A percentile compares a stretch with the other conserved stretches of the same genome.
phyloP scores from a whole-genome alignment of 352 stramenopile genomes.

The Globisporangium rhizosaccharum region DNA sequence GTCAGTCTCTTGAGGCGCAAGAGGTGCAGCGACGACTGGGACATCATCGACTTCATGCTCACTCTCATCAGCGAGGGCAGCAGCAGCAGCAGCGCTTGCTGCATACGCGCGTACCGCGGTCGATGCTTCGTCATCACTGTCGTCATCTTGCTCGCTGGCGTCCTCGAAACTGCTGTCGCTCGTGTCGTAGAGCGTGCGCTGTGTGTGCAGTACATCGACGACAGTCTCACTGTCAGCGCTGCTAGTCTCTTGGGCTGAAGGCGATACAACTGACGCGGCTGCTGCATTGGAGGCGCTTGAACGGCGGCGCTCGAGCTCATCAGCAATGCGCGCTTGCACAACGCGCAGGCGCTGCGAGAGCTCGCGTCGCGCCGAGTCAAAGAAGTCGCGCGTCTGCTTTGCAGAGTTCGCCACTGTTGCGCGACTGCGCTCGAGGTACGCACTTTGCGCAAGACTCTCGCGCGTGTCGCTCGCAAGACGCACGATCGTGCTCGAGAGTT shows the following conservation, averaged over 20 bases:
- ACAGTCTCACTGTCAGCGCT: not conserved
- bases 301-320: slow-evolving; percentile 51
- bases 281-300: slow-evolving; percentile 10
- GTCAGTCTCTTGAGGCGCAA: not conserved
- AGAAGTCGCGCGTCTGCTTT: slow-evolving; percentile 36
- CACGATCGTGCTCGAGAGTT: slow-evolving; percentile 36
- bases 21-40: not conserved
- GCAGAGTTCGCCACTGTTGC: slow-evolving; percentile 47
- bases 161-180: not conserved
- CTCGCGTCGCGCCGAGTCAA: slow-evolving; percentile 36
- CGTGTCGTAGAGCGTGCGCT: not conserved
- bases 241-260: slow-evolving; percentile 1
- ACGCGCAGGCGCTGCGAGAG: slow-evolving; percentile 40
- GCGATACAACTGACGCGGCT: slow-evolving; percentile 11
- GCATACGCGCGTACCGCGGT: not conserved
- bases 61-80: not conserved
- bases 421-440: slow-evolving; percentile 39
- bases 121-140: not conserved
- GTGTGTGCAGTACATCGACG: not conserved
- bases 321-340: slow-evolving; percentile 32
- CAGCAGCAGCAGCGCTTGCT: not conserved
- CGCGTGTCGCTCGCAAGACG: slow-evolving; percentile 27
- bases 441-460: slow-evolving; percentile 22
- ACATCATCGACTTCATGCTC: slow-evolving; percentile 13
- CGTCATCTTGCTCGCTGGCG: not conserved